Percentiles rank a stretch among this genome's conserved stretches.
Evolutionary conservation across 2,329 filamentous ascomycete species (phyloP).

Genomic region (Fusarium sambucinum): DNA sequence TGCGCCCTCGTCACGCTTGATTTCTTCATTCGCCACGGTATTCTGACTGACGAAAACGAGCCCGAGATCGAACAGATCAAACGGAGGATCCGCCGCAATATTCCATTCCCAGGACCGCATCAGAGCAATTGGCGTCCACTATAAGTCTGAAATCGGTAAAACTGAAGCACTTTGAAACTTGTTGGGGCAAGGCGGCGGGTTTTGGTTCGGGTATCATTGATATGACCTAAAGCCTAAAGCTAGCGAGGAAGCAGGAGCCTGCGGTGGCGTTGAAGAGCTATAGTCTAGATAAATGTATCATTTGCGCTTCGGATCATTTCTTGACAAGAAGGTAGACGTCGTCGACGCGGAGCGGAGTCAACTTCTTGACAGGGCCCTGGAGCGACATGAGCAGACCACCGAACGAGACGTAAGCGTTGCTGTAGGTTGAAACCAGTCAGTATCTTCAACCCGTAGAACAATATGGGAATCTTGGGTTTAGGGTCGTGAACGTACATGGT

Average conservation of each 20-base stretch:
- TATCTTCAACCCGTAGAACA: neutral
- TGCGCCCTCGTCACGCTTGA: constrained; percentile 87
- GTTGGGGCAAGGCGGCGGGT: constrained; percentile 22
- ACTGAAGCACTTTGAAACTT: constrained; percentile 14
- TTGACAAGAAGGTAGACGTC: constrained; percentile 94
- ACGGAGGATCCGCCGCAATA: constrained; percentile 77
- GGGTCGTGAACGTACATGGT: constrained; percentile 72
- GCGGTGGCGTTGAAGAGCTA: constrained; percentile 18
- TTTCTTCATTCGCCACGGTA: constrained; percentile 88
- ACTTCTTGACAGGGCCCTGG: constrained; percentile 94
- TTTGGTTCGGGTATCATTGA: constrained; percentile 47
- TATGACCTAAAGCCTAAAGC: constrained; percentile 40
- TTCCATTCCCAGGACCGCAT: constrained; percentile 83
- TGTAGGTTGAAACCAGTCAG: constrained; percentile 55
- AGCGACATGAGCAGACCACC: constrained; percentile 91
- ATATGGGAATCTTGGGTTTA: neutral
- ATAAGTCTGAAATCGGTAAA: constrained; percentile 16
- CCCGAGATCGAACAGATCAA: constrained; percentile 81
- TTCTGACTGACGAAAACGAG: constrained; percentile 84
- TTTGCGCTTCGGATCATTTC: constrained; percentile 68
- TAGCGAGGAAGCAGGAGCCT: constrained; percentile 32
- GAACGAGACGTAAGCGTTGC: constrained; percentile 94
- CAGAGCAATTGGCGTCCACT: constrained; percentile 52
- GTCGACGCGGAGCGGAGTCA: constrained; percentile 91
- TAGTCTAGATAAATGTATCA: constrained; percentile 28